phyloP scores from a whole-genome alignment of 2,329 filamentous ascomycete species.

The Arthrobotrys conoides region DNA sequence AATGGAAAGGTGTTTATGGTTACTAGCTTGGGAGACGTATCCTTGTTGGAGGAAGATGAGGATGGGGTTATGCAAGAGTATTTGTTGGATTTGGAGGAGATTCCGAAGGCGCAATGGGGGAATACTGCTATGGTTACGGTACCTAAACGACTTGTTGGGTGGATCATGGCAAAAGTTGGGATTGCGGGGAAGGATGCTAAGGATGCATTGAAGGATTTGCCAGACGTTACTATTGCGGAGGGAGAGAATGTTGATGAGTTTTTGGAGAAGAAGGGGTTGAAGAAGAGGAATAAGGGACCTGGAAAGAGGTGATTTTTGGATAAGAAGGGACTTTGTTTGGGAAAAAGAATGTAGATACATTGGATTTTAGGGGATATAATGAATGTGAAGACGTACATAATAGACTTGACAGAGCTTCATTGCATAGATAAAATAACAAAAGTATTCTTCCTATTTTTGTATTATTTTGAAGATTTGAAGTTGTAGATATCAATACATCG shows the following conservation, averaged over 20 bases:
- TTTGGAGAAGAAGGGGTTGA: constrained; percentile 57
- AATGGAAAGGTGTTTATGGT: constrained; percentile 97
- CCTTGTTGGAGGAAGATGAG: constrained; percentile 90
- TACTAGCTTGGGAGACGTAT: constrained; percentile 91
- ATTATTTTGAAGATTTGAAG: not conserved
- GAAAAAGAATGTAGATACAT: constrained; percentile 17
- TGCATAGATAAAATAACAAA: constrained; percentile 22
- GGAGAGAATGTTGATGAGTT: constrained; percentile 68
- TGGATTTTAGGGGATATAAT: constrained; percentile 1
- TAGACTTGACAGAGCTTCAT: constrained; percentile 13
- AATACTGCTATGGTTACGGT: constrained; percentile 87
- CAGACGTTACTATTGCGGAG: constrained; percentile 65
- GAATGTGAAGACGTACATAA: constrained; percentile 22
- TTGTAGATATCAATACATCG: not conserved
- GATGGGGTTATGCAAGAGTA: constrained; percentile 87
- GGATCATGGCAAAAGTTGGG: constrained; percentile 72
- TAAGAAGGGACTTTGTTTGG: not conserved
- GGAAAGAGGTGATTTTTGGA: constrained; percentile 31
- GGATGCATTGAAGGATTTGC: constrained; percentile 66
- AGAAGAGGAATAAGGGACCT: constrained; percentile 51
- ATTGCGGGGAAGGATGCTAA: constrained; percentile 63
- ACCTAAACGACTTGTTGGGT: constrained; percentile 79
- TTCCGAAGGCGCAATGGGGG: constrained; percentile 80
- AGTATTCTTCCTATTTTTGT: not conserved
- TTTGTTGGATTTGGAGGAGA: constrained; percentile 88